phyloP scores from a whole-genome alignment of 148 eudicot species.

The Persicaria tinctoria region DNA sequence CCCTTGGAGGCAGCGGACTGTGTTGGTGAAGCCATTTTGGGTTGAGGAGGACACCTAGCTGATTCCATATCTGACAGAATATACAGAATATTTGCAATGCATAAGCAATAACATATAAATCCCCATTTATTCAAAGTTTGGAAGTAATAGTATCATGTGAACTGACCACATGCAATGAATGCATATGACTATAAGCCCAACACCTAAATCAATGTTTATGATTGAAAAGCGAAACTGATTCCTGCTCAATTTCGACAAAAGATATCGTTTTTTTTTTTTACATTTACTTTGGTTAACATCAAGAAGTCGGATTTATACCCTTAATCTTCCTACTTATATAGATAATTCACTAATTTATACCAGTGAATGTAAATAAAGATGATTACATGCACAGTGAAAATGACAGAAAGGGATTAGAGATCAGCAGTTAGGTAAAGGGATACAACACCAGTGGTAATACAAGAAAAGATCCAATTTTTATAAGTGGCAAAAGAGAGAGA shows the following conservation, averaged over 20 bases:
- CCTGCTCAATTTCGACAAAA: not conserved
- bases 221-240: not conserved
- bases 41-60: slow-evolving; percentile 35
- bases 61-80: slow-evolving; percentile 45
- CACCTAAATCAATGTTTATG: not conserved
- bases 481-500: not conserved
- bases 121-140: not conserved
- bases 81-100: slow-evolving; percentile 7
- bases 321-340: not conserved
- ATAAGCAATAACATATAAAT: not conserved
- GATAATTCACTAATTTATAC: not conserved
- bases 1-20: slow-evolving; percentile 58
- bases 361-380: not conserved
- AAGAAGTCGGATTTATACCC: not conserved
- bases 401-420: not conserved
- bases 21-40: slow-evolving; percentile 44
- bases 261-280: not conserved
- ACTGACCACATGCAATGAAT: not conserved
- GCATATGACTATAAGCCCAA: not conserved
- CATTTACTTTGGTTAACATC: not conserved
- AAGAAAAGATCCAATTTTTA: not conserved
- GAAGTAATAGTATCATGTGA: not conserved
- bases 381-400: not conserved
- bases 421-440: not conserved
- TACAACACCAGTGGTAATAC: not conserved